Evolutionary conservation across 441 rosid species (phyloP), one percentile per base, ranked within the genome.

Genomic region (Populus hybrid): DNA sequence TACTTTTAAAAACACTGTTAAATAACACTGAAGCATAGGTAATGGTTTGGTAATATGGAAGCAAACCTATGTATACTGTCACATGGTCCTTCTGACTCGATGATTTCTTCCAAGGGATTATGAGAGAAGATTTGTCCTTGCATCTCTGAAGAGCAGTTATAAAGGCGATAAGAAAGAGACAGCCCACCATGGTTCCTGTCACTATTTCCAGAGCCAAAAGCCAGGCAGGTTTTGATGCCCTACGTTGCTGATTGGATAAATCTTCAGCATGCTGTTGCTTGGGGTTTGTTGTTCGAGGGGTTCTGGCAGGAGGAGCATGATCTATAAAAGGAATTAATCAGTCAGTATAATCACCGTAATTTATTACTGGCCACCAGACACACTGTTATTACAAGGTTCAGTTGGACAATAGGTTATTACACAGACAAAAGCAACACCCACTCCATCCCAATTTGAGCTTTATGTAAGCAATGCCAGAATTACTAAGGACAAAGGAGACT

Each of bases 71-170:
- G 80, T 90, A 92, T 76, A 92, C 90, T 46, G 90, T 42, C 74
- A 86, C 59, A 57, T 92, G 89, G 20, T 92, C 98, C 88, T 94
- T 94, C 83, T 88, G 92, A 65, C 95, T 93, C 3, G 87, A 83
- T 12, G 97, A 94, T 89, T 96, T 96, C 87, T 94, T 96, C 99
- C 98, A 93, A 69, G 99, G 98, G 74, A 94, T 94, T 80, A 96
- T 94, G 78, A 93, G 83, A 73, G 98, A 90, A 12, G 98, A 75
- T 82, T 91, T 93, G 88, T 82, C 84, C 30, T 90, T 93, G 88
- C 92, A 96, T 82, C 90, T 92, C 75, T 81, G 91, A 63, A 92
- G 50, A 76, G 90, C 92, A 24, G 94, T 89, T 81, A 93, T 75
- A 75, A 90, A 69, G 75, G 89, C 97, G 59, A 94, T 71, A 16